Evolutionary conservation across 306 rosid species (phyloP).

Genomic region (Vachellia pachyceras): DNA sequence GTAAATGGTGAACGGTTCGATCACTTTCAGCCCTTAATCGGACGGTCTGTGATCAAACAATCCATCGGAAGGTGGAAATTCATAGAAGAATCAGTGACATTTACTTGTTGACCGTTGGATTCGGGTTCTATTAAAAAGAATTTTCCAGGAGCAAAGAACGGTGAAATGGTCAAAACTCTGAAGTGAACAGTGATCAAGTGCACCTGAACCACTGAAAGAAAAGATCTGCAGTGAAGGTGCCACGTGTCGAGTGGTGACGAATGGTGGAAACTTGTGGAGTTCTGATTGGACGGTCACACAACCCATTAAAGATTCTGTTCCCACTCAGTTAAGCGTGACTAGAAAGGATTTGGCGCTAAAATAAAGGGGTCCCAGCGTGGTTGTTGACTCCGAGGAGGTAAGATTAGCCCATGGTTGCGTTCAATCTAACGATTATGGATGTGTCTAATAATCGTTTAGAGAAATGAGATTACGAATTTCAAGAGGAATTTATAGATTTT

Average conservation of each 20-base stretch:
- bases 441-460: too few relatives aligned
- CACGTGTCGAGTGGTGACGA: slow-evolving; percentile 17
- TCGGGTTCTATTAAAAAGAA: neutral
- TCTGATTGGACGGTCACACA: slow-evolving; percentile 10
- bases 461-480: too few relatives aligned
- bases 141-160: slow-evolving; percentile 37
- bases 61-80: slow-evolving; percentile 55
- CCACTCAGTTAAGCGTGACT: slow-evolving; percentile 30
- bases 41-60: slow-evolving; percentile 34
- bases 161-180: neutral
- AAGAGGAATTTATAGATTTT: too few relatives aligned
- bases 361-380: neutral
- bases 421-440: too few relatives aligned
- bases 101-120: slow-evolving; percentile 54
- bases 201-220: neutral
- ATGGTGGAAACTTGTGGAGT: slow-evolving; percentile 17
- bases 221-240: neutral
- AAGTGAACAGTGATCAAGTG: slow-evolving; percentile 27
- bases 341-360: slow-evolving; percentile 56
- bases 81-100: slow-evolving; percentile 44
- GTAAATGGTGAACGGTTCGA: slow-evolving; percentile 71
- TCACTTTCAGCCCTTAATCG: slow-evolving; percentile 40
- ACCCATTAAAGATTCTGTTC: slow-evolving; percentile 15
- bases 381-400: slow-evolving; percentile 22
- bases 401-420: too few relatives aligned